phyloP scores from a whole-genome alignment of 2,329 filamentous ascomycete species.

The Geoglossum cookeanum region DNA sequence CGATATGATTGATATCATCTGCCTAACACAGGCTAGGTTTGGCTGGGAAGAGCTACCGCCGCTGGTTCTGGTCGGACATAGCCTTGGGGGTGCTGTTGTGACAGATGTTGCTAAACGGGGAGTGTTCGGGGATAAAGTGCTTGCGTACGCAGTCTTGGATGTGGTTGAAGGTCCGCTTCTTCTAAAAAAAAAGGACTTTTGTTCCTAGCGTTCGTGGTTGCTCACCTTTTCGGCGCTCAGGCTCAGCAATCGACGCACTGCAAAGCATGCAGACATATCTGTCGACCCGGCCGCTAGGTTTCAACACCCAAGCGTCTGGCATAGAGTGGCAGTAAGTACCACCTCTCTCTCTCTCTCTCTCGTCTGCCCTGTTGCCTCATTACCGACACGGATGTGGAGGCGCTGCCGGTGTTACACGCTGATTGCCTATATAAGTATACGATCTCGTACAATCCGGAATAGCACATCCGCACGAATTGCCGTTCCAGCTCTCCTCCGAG shows the following conservation, averaged over 20 bases:
- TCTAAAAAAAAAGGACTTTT: background rate
- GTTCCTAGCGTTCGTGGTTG: background rate
- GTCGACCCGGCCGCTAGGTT: constrained; percentile 58
- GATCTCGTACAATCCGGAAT: constrained; percentile 73
- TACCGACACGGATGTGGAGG: background rate
- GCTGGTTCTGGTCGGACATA: constrained; percentile 74
- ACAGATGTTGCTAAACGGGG: constrained; percentile 59
- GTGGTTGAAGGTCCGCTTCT: constrained; percentile 55
- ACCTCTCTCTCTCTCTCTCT: background rate
- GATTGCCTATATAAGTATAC: constrained; percentile 26
- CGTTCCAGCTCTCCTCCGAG: constrained; percentile 58
- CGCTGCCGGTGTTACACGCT: background rate
- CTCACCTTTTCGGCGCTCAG: constrained; percentile 14
- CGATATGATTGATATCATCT: constrained; percentile 54
- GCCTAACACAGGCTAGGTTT: constrained; percentile 47
- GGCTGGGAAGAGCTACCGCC: constrained; percentile 55
- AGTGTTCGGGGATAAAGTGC: constrained; percentile 43
- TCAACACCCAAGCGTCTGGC: constrained; percentile 56
- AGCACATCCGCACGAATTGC: constrained; percentile 66
- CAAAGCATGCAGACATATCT: constrained; percentile 90
- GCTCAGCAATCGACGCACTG: constrained; percentile 84
- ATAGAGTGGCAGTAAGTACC: constrained; percentile 68
- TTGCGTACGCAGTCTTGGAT: constrained; percentile 82
- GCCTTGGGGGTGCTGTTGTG: constrained; percentile 77
- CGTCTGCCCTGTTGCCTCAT: background rate